Conservation (phyloP, 1,284 basidiomycete genomes). For the Vanrija pseudolonga region DNA sequence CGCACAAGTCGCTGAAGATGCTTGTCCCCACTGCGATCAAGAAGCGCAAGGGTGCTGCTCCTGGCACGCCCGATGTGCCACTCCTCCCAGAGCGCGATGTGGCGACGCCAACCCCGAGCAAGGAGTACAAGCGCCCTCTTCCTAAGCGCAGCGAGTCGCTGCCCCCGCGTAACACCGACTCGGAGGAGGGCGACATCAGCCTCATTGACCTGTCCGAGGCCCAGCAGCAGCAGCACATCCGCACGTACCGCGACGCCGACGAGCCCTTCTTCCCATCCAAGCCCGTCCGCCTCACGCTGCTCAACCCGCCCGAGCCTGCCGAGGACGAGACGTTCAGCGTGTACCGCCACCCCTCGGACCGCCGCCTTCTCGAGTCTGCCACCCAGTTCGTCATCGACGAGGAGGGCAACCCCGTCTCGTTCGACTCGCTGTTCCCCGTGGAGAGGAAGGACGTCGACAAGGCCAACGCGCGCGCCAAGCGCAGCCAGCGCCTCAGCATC, state of each 20-base stretch:
- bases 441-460: neutral
- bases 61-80: too few relatives aligned
- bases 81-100: too few relatives aligned
- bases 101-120: too few relatives aligned
- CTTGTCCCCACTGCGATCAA: too few relatives aligned
- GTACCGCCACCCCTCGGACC: slow-evolving; percentile 26
- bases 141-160: too few relatives aligned
- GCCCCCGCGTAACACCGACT: neutral
- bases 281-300: neutral
- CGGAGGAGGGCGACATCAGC: neutral
- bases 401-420: slow-evolving; percentile 33
- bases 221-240: too few relatives aligned
- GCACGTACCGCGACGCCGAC: neutral
- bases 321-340: slow-evolving; percentile 31
- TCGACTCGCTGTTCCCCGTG: slow-evolving; percentile 35
- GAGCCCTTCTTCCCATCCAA: neutral
- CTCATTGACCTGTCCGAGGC: neutral
- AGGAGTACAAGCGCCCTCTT: too few relatives aligned
- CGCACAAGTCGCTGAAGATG: too few relatives aligned
- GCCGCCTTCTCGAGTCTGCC: slow-evolving; percentile 35
- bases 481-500: neutral
- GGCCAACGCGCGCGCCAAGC: neutral
- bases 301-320: slow-evolving; percentile 7
- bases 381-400: slow-evolving; percentile 39
- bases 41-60: too few relatives aligned